These are phyloP conservation scores for Alternaria viburni DNA, from an alignment of 2,329 filamentous ascomycete species.

Conservation along the genomic window DNA sequence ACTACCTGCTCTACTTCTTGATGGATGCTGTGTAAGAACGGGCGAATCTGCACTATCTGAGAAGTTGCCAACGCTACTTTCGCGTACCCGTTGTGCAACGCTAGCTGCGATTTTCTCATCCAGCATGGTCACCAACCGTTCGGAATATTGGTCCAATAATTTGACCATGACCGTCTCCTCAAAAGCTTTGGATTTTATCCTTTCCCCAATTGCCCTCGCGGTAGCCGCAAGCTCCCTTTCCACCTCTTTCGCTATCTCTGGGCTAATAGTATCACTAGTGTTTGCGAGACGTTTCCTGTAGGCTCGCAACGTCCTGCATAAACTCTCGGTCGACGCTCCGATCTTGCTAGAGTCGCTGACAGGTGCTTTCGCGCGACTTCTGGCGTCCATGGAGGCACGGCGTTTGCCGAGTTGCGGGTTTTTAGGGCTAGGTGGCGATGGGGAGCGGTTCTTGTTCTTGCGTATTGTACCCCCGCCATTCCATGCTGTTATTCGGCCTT, in stretches of 20 bases:
- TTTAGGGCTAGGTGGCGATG: constrained; percentile 50
- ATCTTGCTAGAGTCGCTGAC: constrained; percentile 44
- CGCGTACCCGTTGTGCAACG: constrained; percentile 44
- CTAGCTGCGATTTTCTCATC: constrained; percentile 69
- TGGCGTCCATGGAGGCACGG: constrained; percentile 58
- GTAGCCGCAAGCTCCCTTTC: constrained; percentile 63
- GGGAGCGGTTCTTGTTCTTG: constrained; percentile 48
- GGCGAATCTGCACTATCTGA: constrained; percentile 25
- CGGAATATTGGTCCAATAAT: constrained; percentile 76
- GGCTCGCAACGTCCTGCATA: constrained; percentile 62
- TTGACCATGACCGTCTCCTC: constrained; percentile 57
- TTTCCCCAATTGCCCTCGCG: constrained; percentile 52
- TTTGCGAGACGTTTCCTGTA: constrained; percentile 65
- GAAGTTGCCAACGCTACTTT: constrained; percentile 41
- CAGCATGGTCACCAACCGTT: constrained; percentile 72
- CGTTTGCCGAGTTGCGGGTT: constrained; percentile 47
- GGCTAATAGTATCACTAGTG: constrained; percentile 53
- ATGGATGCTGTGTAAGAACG: constrained; percentile 9
- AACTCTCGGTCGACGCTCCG: constrained; percentile 58
- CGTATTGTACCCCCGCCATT: constrained; percentile 28
- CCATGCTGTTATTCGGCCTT: constrained; percentile 24
- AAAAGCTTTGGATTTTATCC: constrained; percentile 48
- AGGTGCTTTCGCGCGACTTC: constrained; percentile 54
- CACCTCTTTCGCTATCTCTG: constrained; percentile 59
- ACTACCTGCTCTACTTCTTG: constrained; percentile 10